Conservation (phyloP, 306 rosid genomes). For the Vachellia collinsii region DNA sequence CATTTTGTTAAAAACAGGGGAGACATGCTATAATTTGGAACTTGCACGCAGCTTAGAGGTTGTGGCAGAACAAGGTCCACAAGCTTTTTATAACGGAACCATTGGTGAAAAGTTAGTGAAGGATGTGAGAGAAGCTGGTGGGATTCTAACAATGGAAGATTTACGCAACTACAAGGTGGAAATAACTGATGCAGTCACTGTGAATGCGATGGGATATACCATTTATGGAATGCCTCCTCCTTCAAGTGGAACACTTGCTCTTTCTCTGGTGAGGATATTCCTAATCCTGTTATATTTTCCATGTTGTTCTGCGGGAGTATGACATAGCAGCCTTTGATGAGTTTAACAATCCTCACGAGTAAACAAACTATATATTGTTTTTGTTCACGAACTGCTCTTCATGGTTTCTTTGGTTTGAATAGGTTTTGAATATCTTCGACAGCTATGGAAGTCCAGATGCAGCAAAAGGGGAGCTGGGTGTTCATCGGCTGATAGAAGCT, state of each 20-base stretch:
- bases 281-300: slow-evolving; percentile 21
- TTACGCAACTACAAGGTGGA: slow-evolving; percentile 70
- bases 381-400: slow-evolving; percentile 15
- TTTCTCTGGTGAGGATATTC: slow-evolving; percentile 63
- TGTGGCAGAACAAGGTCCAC: slow-evolving; percentile 75
- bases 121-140: slow-evolving; percentile 81
- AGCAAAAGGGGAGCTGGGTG: slow-evolving; percentile 71
- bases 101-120: slow-evolving; percentile 75
- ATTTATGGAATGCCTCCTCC: slow-evolving; percentile 94
- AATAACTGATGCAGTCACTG: slow-evolving; percentile 60
- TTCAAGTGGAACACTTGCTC: slow-evolving; percentile 86
- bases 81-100: slow-evolving; percentile 79
- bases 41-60: slow-evolving; percentile 67
- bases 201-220: slow-evolving; percentile 68
- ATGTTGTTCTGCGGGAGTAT: neutral
- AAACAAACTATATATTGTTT: neutral
- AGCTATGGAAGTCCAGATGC: slow-evolving; percentile 68
- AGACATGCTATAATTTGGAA: slow-evolving; percentile 67
- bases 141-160: slow-evolving; percentile 90
- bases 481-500: slow-evolving; percentile 86
- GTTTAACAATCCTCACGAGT: neutral
- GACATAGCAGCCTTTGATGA: slow-evolving; percentile 5
- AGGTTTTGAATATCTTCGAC: slow-evolving; percentile 75
- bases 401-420: slow-evolving; percentile 33
- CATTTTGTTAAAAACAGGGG: slow-evolving; percentile 60